Evolutionary conservation across 2,329 filamentous ascomycete genomes (phyloP), one percentile per base, ranked within the genome.

Genomic region (Penicillium vulpinum): DNA sequence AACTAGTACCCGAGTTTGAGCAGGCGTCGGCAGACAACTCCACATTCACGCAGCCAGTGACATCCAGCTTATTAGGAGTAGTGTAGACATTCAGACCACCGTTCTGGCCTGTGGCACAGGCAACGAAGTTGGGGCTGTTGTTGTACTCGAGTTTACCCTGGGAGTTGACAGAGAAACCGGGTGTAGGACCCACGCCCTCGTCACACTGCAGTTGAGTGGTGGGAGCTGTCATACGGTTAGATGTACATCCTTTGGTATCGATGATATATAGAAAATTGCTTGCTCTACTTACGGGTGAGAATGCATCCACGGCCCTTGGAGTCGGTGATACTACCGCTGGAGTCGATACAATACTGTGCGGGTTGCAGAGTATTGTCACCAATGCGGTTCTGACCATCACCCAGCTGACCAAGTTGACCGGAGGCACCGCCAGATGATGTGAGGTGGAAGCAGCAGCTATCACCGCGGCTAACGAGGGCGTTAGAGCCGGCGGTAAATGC

Each of bases 121-220:
- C 81, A 66, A 82, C 85, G 70, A 89, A 89, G 28, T 73, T 73
- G 3, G 76, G 70, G 63, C 75, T 79, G 44, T 80, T 81, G 31
- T 83, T 74, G 71, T 81, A 83, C 2, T 76, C 75, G 21, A 89
- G 67, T 7, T 70, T 65, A 33, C 85, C 85, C 57, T 82, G 73
- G 26, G 80, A 80, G 44, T 72, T 77, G 56, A 88, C 77, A 8
- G 76, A 74, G 72, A 88, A 89, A 29, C 85, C 85, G 31, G 77
- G 67, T 24, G 77, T 79, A 10, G 83, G 80, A 15, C 66, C 61
- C 13, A 81, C 81, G 45, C 82, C 81, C 21, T 66, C 61, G 62
- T 89, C 86, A 64, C 87, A 88, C 67, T 88, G 85, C 57, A 85
- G 82, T 46, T 86, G 82, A 28, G 78, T 80, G 1, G 84, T 85